Evolutionary conservation across 176 grass and related monocot genomes (phyloP).

Genomic region (Chloris gayana): DNA sequence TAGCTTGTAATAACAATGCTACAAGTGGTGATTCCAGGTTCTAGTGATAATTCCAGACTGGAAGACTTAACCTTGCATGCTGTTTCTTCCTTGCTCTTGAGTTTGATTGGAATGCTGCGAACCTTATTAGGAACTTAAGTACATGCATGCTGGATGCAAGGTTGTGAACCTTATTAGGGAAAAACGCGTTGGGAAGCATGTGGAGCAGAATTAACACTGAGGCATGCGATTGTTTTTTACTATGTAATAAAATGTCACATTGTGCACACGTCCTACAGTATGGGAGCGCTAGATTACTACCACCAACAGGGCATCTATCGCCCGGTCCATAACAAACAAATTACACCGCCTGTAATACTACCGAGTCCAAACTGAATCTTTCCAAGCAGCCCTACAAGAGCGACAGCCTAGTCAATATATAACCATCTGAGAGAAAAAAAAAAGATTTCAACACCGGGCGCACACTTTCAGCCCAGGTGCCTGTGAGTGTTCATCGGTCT

Average conservation of each 20-base stretch:
- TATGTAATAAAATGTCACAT: too few relatives aligned
- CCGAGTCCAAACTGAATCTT: background rate
- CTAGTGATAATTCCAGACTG: background rate
- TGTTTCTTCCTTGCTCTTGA: background rate
- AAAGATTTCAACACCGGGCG: constrained; percentile 28
- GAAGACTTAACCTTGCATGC: background rate
- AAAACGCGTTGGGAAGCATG: background rate
- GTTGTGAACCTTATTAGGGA: too few relatives aligned
- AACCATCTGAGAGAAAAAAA: too few relatives aligned
- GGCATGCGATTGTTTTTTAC: too few relatives aligned
- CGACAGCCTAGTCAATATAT: constrained; percentile 8
- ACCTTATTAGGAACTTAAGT: too few relatives aligned
- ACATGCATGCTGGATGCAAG: background rate
- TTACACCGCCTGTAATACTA: constrained; percentile 7
- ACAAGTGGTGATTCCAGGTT: background rate
- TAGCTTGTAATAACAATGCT: constrained; percentile 11
- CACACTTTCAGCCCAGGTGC: constrained; percentile 24
- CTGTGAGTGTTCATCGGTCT: constrained; percentile 23
- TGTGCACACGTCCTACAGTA: background rate
- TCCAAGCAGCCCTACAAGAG: constrained; percentile 25
- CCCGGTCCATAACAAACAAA: background rate
- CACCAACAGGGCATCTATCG: background rate
- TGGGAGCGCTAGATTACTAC: background rate
- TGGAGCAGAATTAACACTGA: background rate
- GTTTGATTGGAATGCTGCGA: background rate